Evolutionary conservation across 257 asterid genomes (phyloP), one percentile per base, ranked within the genome.

Genomic region (Vinca minor): DNA sequence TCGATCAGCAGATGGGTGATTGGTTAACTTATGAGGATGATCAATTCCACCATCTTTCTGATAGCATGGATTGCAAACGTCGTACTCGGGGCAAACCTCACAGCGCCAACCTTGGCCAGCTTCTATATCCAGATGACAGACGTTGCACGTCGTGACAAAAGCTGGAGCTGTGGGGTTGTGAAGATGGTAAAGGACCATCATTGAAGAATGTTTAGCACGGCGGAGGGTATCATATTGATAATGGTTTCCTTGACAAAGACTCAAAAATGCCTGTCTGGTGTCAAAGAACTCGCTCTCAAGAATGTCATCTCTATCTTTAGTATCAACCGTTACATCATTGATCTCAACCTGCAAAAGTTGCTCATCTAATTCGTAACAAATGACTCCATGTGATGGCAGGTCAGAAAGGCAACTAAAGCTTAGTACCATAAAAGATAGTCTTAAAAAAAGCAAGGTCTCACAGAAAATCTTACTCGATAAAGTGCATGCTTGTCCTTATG

Each of bases 81-180:
- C 99, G 73, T 93, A 93, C 55, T 93, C 99, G 0, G 97, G 87
- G 73, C 99, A 93, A 14, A 83, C 83, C 82, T 89, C 99, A 67
- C 99, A 93, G 32, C 90, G 96, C 99, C 97, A 93, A 45, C 97
- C 99, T 72, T 87, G 96, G 58, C 99, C 99, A 71, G 96, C 76
- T 74, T 93, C 99, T 50, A 93, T 86, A 66, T 87, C 97, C 32
- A 87, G 85, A 79, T 79, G 78, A 68, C 99, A 93, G 61, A 66
- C 69, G 69, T 48, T 71, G 77, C 99, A 93, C 46, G 89, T 62
- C 11, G 79, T 78, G 64, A 89, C 96, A 55, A 87, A 89, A 64
- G 99, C 96, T 29, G 99, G 99, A 32, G 94, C 97, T 18, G 99
- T 93, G 31, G 99, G 99, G 76, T 93, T 93, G 79, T 93, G 99